Percentiles rank a stretch among this genome's conserved stretches.
These are phyloP conservation scores for Trichomonas vaginalis DNA, from an alignment of 208 protist genomes.

Conservation along the genomic window DNA sequence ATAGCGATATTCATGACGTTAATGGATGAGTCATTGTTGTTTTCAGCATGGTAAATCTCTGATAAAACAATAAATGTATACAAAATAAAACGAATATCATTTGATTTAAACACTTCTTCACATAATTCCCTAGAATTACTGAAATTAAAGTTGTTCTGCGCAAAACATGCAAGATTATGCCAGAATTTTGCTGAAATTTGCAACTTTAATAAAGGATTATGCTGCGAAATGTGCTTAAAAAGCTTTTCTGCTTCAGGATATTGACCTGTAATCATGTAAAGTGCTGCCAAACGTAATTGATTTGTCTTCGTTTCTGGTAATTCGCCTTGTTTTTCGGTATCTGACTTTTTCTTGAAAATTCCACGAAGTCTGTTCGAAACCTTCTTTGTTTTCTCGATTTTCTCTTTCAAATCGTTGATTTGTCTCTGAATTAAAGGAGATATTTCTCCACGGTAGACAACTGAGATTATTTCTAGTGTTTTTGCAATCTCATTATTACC, in stretches of 20 bases:
- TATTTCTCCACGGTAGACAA: neutral
- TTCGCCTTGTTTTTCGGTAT: neutral
- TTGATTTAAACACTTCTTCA: neutral
- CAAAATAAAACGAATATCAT: neutral
- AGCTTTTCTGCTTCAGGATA: neutral
- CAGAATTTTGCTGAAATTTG: neutral
- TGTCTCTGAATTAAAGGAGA: neutral
- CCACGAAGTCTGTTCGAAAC: neutral
- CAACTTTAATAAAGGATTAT: neutral
- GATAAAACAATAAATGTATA: neutral
- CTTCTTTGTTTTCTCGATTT: neutral
- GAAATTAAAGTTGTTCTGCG: neutral
- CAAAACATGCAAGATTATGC: neutral
- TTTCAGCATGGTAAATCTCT: neutral
- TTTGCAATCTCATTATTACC: neutral
- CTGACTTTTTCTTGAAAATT: neutral
- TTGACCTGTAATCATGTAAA: neutral
- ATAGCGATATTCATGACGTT: neutral
- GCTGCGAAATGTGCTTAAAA: neutral
- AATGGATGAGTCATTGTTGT: neutral
- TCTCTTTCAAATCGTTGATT: neutral
- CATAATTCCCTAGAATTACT: neutral
- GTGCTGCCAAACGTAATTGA: neutral
- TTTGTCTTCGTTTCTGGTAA: neutral
- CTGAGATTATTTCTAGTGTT: neutral